A percentile compares a stretch with the other conserved stretches of the same genome.
Evolutionary conservation across 192 early-diverging fungal genomes (phyloP).

Genomic region (Coemansia sp.): DNA sequence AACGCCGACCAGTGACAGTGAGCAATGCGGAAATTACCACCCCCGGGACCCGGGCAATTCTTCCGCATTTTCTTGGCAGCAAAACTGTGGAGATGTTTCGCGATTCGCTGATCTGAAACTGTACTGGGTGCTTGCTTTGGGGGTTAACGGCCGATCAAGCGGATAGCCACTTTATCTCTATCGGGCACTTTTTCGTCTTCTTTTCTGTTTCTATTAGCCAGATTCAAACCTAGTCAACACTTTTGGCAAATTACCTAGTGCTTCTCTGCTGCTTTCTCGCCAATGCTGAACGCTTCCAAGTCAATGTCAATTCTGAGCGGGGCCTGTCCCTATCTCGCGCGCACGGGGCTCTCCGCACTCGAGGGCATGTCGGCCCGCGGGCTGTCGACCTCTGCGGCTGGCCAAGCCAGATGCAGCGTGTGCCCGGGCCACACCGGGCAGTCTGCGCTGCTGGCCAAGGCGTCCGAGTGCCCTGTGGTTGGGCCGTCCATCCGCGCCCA

Average conservation of each 20-base stretch:
- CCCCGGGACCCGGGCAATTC: no score
- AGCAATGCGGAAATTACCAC: neutral
- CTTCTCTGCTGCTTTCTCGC: slow-evolving; percentile 1
- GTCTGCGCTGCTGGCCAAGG: slow-evolving; percentile 53
- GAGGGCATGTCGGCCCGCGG: slow-evolving; percentile 32
- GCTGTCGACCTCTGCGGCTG: slow-evolving; percentile 40
- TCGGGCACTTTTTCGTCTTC: neutral
- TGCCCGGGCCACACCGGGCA: slow-evolving; percentile 52
- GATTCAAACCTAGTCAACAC: neutral
- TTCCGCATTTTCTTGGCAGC: neutral
- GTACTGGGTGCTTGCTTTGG: no score
- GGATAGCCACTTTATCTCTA: neutral
- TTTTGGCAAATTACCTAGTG: neutral
- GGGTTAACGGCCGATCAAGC: neutral
- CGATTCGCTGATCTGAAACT: no score
- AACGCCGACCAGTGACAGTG: neutral
- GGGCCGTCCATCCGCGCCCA: slow-evolving; percentile 46
- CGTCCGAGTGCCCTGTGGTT: slow-evolving; percentile 49
- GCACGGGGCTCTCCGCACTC: slow-evolving; percentile 41
- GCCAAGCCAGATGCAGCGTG: slow-evolving; percentile 43
- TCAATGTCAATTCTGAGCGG: slow-evolving; percentile 50
- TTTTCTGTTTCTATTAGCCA: neutral
- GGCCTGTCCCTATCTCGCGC: slow-evolving; percentile 52
- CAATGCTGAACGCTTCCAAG: slow-evolving; percentile 43
- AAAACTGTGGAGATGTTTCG: neutral